These are phyloP conservation scores for Eucalyptus cloeziana DNA, from an alignment of 345 rosid genomes.

Conservation along the genomic window DNA sequence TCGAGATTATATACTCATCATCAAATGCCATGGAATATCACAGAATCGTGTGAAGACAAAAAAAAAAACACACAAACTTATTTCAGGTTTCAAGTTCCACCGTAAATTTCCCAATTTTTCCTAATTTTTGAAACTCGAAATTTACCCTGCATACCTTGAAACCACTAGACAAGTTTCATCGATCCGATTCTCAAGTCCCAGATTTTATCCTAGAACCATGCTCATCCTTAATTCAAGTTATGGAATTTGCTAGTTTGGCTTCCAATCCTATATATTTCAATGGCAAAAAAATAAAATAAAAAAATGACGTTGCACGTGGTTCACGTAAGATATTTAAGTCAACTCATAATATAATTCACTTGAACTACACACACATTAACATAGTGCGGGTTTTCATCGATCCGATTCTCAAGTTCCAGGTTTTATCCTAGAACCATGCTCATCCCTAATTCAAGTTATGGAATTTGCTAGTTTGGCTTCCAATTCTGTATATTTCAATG, in stretches of 20 bases:
- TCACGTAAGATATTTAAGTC: background rate
- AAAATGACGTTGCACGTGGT: background rate
- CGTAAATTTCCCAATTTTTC: too few species aligned
- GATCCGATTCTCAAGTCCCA: too few species aligned
- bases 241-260: background rate
- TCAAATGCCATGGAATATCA: too few species aligned
- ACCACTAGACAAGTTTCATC: fast-evolving
- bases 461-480: background rate
- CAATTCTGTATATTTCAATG: background rate
- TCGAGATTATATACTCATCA: too few species aligned
- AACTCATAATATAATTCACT: background rate
- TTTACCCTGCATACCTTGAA: too few species aligned
- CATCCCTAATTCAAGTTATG: too few species aligned
- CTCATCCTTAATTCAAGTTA: background rate
- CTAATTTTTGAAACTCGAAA: too few species aligned
- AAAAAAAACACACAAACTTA: too few species aligned
- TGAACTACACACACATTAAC: background rate
- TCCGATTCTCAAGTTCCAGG: too few species aligned
- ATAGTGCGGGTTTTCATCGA: background rate
- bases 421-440: too few species aligned
- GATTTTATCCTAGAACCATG: too few species aligned
- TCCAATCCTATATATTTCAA: background rate
- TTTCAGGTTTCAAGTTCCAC: too few species aligned
- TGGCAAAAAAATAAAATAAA: background rate
- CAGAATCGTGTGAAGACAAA: fast-evolving